Evolutionary conservation across 352 stramenopile species (phyloP).

Genomic region (Phytopythium kandeliae): DNA sequence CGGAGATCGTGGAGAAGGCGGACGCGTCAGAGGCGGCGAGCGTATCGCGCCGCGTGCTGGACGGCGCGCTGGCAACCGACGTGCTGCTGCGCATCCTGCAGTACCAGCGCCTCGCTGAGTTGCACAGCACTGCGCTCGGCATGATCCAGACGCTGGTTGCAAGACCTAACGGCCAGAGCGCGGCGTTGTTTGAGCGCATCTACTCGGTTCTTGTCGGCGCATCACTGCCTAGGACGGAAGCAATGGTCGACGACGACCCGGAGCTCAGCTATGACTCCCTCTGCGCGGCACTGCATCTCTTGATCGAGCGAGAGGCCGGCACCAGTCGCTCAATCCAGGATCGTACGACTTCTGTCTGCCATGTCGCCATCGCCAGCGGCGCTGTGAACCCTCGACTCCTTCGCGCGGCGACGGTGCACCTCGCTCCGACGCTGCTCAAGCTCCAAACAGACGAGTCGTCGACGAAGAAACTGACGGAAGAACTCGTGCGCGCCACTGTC

Average conservation of each 20-base stretch:
- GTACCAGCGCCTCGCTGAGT: slow-evolving; percentile 10
- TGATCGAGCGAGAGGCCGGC: slow-evolving; percentile 14
- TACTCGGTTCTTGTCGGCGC: not conserved
- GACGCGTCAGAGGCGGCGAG: not conserved
- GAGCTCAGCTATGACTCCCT: slow-evolving; percentile 37
- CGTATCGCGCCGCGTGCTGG: slow-evolving; percentile 5
- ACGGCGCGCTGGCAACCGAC: slow-evolving; percentile 6
- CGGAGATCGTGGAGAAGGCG: slow-evolving; percentile 15
- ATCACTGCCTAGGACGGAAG: slow-evolving; percentile 6
- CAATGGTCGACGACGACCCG: slow-evolving; percentile 3
- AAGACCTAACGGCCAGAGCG: not conserved
- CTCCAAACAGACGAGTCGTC: not conserved
- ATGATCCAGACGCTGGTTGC: slow-evolving; percentile 24
- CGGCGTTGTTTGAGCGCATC: slow-evolving; percentile 8
- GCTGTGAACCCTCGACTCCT: slow-evolving; percentile 35
- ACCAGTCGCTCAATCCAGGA: slow-evolving; percentile 4
- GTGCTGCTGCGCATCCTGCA: slow-evolving; percentile 31
- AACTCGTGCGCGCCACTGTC: slow-evolving; percentile 17
- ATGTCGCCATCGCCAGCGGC: slow-evolving; percentile 30
- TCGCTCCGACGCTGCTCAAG: slow-evolving; percentile 38
- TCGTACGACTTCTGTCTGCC: slow-evolving; percentile 26
- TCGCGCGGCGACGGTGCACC: slow-evolving; percentile 31
- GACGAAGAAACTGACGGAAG: slow-evolving; percentile 2
- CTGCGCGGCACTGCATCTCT: slow-evolving; percentile 38
- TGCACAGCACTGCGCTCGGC: slow-evolving; percentile 22